A percentile compares a stretch with the other conserved stretches of the same genome.
phyloP scores from a whole-genome alignment of 2,329 filamentous ascomycete species.

The Aspergillus luchuensis region DNA sequence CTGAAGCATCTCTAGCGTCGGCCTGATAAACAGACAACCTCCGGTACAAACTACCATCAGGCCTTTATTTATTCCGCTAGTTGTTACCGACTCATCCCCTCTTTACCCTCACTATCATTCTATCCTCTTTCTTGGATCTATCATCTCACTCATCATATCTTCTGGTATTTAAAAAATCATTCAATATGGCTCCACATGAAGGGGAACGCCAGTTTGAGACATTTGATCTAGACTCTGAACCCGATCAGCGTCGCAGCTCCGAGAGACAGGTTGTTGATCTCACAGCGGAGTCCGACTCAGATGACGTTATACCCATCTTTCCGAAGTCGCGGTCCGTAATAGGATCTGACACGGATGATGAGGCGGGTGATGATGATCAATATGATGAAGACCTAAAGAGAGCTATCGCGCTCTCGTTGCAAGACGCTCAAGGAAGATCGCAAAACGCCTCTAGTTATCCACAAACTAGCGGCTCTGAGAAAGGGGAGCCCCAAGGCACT shows the following conservation, averaged over 20 bases:
- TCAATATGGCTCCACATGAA: conserved; percentile 14
- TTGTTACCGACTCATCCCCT: no score
- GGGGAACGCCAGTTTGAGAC: neutral
- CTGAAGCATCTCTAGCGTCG: neutral
- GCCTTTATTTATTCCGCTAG: neutral
- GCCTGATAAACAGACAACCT: neutral
- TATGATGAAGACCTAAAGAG: conserved; percentile 40
- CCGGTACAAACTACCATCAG: neutral
- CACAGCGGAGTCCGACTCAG: conserved; percentile 35
- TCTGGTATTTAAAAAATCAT: neutral
- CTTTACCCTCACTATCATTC: neutral
- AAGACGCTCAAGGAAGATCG: conserved; percentile 22
- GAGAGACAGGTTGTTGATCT: conserved; percentile 34
- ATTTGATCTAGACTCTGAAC: neutral
- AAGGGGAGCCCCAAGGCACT: neutral
- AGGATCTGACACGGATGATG: conserved; percentile 28
- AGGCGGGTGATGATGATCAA: conserved; percentile 20
- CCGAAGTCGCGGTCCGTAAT: conserved; percentile 33
- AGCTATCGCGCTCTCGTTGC: conserved; percentile 39
- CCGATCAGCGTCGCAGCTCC: neutral
- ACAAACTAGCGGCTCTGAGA: neutral
- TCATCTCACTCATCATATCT: neutral
- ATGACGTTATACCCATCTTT: conserved; percentile 27
- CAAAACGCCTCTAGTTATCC: neutral
- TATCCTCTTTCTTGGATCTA: neutral